A percentile compares a stretch with the other conserved stretches of the same genome.
Conservation (phyloP, 2,329 filamentous ascomycete species). For the Cytospora piceae region DNA sequence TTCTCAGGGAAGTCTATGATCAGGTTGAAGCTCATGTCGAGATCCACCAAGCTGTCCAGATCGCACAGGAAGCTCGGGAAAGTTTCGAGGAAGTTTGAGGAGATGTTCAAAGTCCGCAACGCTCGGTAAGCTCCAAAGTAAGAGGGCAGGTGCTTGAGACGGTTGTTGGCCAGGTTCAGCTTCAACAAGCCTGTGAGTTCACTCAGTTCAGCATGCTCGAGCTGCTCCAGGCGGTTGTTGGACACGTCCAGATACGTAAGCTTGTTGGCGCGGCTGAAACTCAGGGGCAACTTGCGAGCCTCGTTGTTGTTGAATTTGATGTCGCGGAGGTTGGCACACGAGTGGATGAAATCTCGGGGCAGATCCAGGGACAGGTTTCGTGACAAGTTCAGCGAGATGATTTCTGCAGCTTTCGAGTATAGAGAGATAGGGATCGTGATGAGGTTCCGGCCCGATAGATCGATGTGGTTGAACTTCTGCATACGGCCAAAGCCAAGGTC, state of each 20-base stretch:
- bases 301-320: slow-evolving; percentile 97
- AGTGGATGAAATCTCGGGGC: slow-evolving; percentile 94
- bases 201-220: slow-evolving; percentile 83
- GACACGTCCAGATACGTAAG: slow-evolving; percentile 92
- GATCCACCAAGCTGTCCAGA: slow-evolving; percentile 80
- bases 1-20: slow-evolving; percentile 77
- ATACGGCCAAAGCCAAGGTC: slow-evolving; percentile 82
- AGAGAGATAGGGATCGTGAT: slow-evolving; percentile 93
- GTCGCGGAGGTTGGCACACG: slow-evolving; percentile 87
- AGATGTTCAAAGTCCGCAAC: slow-evolving; percentile 84
- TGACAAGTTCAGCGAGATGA: slow-evolving; percentile 92
- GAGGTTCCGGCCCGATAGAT: slow-evolving; percentile 86
- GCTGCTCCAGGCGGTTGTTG: slow-evolving; percentile 86
- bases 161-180: slow-evolving; percentile 92
- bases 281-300: slow-evolving; percentile 80
- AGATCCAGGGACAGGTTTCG: slow-evolving; percentile 90
- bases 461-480: slow-evolving; percentile 92
- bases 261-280: slow-evolving; percentile 77
- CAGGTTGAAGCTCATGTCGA: slow-evolving; percentile 96
- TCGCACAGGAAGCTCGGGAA: slow-evolving; percentile 87
- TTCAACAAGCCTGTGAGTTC: slow-evolving; percentile 78
- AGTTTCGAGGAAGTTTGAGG: slow-evolving; percentile 85
- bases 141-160: slow-evolving; percentile 73
- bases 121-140: slow-evolving; percentile 83
- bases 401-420: slow-evolving; percentile 88